Evolutionary conservation across 2,329 filamentous ascomycete genomes (phyloP).

Genomic region (Alternaria arborescens): DNA sequence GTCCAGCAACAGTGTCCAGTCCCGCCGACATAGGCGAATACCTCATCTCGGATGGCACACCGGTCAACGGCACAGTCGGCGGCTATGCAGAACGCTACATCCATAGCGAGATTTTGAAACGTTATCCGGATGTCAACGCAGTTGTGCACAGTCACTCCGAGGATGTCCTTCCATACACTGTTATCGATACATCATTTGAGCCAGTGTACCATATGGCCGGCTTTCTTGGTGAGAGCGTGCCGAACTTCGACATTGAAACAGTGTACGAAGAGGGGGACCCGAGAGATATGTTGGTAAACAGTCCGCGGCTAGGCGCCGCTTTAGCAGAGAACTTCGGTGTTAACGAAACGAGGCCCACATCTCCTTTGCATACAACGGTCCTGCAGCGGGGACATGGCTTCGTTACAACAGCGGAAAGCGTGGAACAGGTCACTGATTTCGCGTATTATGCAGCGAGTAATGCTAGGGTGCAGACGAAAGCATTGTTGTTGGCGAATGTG

Average conservation of each 20-base stretch:
- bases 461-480: conserved; percentile 51
- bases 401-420: conserved; percentile 40
- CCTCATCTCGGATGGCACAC: conserved; percentile 46
- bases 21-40: conserved; percentile 56
- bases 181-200: conserved; percentile 20
- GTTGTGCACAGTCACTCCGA: conserved; percentile 56
- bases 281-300: conserved; percentile 38
- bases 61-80: conserved; percentile 41
- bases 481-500: conserved; percentile 26
- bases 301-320: conserved; percentile 26
- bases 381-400: conserved; percentile 55
- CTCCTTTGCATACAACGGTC: conserved; percentile 34
- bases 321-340: conserved; percentile 33
- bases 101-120: conserved; percentile 56
- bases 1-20: conserved; percentile 8
- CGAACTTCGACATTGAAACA: conserved; percentile 37
- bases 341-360: conserved; percentile 26
- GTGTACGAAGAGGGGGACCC: conserved; percentile 22
- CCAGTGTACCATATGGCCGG: conserved; percentile 50
- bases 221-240: conserved; percentile 35
- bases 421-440: conserved; percentile 52
- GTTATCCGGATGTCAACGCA: conserved; percentile 53
- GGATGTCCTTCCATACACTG: conserved; percentile 53
- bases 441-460: conserved; percentile 48
- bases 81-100: conserved; percentile 56